Evolutionary conservation across 345 rosid species (phyloP).

Genomic region (Dipteronia dyeriana): DNA sequence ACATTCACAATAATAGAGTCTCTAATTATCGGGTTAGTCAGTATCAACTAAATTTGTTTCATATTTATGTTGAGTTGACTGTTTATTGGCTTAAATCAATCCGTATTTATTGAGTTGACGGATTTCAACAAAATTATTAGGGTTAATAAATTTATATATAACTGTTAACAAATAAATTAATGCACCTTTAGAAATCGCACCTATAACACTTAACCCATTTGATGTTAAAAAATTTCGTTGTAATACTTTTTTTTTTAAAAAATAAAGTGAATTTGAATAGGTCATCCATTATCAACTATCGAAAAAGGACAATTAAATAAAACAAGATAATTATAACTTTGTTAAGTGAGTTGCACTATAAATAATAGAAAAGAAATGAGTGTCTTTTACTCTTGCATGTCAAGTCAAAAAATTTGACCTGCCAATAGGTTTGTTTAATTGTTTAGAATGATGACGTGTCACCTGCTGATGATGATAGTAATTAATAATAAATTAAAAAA

Average conservation of each 20-base stretch:
- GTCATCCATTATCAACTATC: background rate
- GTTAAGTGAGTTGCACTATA: background rate
- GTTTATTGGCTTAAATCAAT: too few relatives aligned
- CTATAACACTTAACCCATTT: too few relatives aligned
- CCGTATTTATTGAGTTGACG: too few relatives aligned
- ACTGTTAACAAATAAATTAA: too few relatives aligned
- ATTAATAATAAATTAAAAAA: too few relatives aligned
- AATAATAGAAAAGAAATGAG: background rate
- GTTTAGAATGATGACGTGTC: slow-evolving; percentile 8
- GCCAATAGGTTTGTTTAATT: background rate
- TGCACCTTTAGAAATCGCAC: too few relatives aligned
- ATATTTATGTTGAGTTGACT: background rate
- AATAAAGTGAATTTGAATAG: background rate
- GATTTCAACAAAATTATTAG: too few relatives aligned
- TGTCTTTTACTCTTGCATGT: background rate
- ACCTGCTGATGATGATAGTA: background rate
- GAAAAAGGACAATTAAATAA: background rate
- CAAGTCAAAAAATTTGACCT: background rate
- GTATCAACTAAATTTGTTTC: too few relatives aligned
- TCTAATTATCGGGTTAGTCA: too few relatives aligned
- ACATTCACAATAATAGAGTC: background rate
- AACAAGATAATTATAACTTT: background rate
- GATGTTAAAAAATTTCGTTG: too few relatives aligned
- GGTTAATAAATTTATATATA: too few relatives aligned
- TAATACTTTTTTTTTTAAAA: too few relatives aligned